Evolutionary conservation across 2,329 filamentous ascomycete species (phyloP).

Genomic region (Phialemoniopsis sp.): DNA sequence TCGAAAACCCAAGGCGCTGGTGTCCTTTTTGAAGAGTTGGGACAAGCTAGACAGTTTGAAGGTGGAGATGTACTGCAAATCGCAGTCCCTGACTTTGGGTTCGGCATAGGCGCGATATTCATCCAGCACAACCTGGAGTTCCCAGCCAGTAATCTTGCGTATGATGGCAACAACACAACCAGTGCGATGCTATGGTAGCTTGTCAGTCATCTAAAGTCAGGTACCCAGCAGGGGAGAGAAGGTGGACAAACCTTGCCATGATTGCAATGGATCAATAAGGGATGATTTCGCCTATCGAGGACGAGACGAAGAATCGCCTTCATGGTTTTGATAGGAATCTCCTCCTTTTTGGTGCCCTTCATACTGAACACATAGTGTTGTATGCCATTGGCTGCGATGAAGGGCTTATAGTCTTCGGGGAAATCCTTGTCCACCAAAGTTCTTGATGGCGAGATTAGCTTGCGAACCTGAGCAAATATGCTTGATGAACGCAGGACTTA

Average conservation of each 20-base stretch:
- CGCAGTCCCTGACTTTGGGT: conserved; percentile 56
- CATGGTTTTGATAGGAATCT: conserved; percentile 65
- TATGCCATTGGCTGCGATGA: conserved; percentile 65
- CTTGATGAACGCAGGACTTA: conserved; percentile 32
- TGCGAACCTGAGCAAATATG: conserved; percentile 1
- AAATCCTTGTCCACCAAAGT: conserved; percentile 63
- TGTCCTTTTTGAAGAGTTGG: conserved; percentile 18
- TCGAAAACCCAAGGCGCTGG: conserved; percentile 15
- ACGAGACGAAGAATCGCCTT: conserved; percentile 66
- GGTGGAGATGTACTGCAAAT: conserved; percentile 52
- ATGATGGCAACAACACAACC: conserved; percentile 83
- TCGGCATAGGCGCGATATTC: conserved; percentile 70
- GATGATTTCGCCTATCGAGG: conserved; percentile 69
- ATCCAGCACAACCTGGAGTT: conserved; percentile 54
- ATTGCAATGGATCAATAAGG: conserved; percentile 86
- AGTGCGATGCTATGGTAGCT: conserved; percentile 71
- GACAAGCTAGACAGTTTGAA: conserved; percentile 39
- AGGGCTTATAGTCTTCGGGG: conserved; percentile 48
- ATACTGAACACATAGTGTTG: conserved; percentile 72
- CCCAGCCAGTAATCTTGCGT: conserved; percentile 69
- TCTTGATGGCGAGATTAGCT: conserved; percentile 23
- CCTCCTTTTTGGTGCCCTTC: conserved; percentile 81
- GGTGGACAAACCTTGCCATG: conserved; percentile 65
- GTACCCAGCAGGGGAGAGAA: not conserved
- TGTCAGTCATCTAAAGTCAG: no score